Base-by-base conservation (phyloP, 2,329 filamentous ascomycete genomes). In the Sporothrix phasma region DNA sequence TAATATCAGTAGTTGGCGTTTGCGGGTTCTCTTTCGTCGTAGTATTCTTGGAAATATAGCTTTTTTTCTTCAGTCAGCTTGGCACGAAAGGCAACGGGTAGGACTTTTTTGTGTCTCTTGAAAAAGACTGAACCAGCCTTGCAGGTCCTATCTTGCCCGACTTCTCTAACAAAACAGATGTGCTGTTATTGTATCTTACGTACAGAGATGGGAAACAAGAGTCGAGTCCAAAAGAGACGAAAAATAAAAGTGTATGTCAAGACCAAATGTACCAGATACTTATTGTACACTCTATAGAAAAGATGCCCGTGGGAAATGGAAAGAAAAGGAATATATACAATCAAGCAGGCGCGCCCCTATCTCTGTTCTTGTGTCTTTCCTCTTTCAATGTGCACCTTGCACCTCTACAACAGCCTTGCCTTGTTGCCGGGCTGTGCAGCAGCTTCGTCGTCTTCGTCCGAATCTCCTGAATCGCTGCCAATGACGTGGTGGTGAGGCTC, bases 401-500 rank as follows among this genome's bases (percentile, higher is more conserved):
- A 8, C 34, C 41, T 13, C 54, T 26, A 66, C 34, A 67, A 39
- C 31, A 66, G 65, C 56, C 56, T 47, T n/a, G 64, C 19, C 5
- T 56, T 56, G 61, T 63, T 62, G 37, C 46, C 47, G 7, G 22
- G 43, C 13, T 56, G 39, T 1, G 47, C 47, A 2, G 61, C 43
- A 15, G 54, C 22, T 11, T 59, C 67, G 34, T 67, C 68, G 3
- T 67, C 68, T 29, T 70, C 67, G 19, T 68, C 68, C 49, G 71
- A 73, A 39, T 73, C 74, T 51, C 75, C 76, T 3, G 79, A 75
- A 5, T 77, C 78, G 13, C 79, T 80, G 4, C 81, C 81, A 58
- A 84, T 76, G 1, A 81, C 79, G 67, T 83, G 81, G 66, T 80
- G 77, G 58, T 77, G 76, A 17, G 75, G 73, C 39, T 78, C 78